Percentiles rank a stretch among this genome's conserved stretches.
These are phyloP conservation scores for Claviceps fusiformis DNA, from an alignment of 2,329 filamentous ascomycete species.

Conservation along the genomic window DNA sequence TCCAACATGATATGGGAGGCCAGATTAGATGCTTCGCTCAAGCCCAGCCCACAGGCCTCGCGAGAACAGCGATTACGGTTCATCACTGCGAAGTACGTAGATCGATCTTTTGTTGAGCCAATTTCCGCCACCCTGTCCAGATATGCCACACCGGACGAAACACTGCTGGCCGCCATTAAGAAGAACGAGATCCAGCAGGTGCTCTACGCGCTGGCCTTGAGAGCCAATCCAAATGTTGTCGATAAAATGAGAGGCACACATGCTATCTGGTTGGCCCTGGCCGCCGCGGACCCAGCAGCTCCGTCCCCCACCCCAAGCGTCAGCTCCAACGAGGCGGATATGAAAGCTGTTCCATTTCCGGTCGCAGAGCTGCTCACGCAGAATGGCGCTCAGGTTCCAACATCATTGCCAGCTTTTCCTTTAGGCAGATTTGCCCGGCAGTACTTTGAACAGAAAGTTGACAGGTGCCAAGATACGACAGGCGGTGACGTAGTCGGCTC, in stretches of 20 bases:
- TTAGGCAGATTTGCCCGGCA: slow-evolving; percentile 66
- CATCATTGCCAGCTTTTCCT: slow-evolving; percentile 63
- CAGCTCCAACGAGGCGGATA: slow-evolving; percentile 27
- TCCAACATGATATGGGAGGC: slow-evolving; percentile 97
- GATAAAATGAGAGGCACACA: slow-evolving; percentile 84
- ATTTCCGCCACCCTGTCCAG: slow-evolving; percentile 63
- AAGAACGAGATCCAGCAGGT: slow-evolving; percentile 91
- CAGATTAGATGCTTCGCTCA: slow-evolving; percentile 57
- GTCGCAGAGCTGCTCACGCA: slow-evolving; percentile 85
- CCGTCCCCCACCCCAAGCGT: slow-evolving; percentile 41
- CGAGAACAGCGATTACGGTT: slow-evolving; percentile 87
- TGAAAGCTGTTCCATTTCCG: slow-evolving; percentile 59
- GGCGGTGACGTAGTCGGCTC: slow-evolving; percentile 44
- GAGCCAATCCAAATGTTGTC: slow-evolving; percentile 72
- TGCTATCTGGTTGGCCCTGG: slow-evolving; percentile 78
- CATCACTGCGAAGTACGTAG: slow-evolving; percentile 89
- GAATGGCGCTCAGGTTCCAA: slow-evolving; percentile 82
- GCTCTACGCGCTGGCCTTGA: slow-evolving; percentile 75
- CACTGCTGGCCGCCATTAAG: slow-evolving; percentile 83
- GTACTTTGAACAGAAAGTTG: slow-evolving; percentile 70
- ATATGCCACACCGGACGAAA: slow-evolving; percentile 71
- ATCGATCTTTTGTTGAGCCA: slow-evolving; percentile 66
- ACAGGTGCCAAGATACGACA: slow-evolving; percentile 30
- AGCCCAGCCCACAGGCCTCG: slow-evolving; percentile 63
- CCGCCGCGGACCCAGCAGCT: slow-evolving; percentile 79